Evolutionary conservation across 805 yeast genomes (phyloP).

Genomic region (Suhomyces xylopsoci): DNA sequence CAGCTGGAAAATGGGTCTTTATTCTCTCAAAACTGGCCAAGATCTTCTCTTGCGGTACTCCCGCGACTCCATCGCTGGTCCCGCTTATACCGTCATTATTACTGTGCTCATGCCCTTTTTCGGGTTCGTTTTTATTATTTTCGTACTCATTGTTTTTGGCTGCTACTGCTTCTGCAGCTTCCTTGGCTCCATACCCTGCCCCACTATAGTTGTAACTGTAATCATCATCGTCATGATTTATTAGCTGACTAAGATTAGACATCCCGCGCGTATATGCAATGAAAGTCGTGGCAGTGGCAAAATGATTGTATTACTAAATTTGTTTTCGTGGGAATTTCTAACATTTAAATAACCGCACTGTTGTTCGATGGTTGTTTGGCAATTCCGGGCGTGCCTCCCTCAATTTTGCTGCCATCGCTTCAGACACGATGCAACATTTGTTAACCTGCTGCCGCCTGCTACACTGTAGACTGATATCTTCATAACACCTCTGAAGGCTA

Average conservation of each 20-base stretch:
- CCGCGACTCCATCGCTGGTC: background rate
- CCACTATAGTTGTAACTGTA: conserved; percentile 11
- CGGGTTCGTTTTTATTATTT: conserved; percentile 1
- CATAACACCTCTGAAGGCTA: no score
- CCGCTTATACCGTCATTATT: background rate
- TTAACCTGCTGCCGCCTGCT: background rate
- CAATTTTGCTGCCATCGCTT: background rate
- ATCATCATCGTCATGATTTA: conserved; percentile 21
- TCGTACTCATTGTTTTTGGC: conserved; percentile 4
- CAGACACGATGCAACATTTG: background rate
- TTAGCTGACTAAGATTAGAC: conserved; percentile 27
- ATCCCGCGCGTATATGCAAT: conserved; percentile 8
- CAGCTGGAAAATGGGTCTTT: conserved; percentile 86
- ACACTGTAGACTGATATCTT: background rate
- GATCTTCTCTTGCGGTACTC: conserved; percentile 28
- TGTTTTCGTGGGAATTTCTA: conserved; percentile 1
- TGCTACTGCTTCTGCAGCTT: background rate
- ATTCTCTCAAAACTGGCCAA: conserved; percentile 45
- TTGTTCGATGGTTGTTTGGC: background rate
- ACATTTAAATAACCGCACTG: conserved; percentile 5
- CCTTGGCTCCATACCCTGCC: conserved; percentile 1
- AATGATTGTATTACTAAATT: conserved; percentile 2
- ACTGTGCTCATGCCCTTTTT: background rate
- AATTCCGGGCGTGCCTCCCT: background rate
- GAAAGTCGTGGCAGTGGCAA: conserved; percentile 2